A percentile compares a stretch with the other conserved stretches of the same genome.
Conservation (phyloP, 139 green algal genomes). For the Protoeuglena noctilucae region DNA sequence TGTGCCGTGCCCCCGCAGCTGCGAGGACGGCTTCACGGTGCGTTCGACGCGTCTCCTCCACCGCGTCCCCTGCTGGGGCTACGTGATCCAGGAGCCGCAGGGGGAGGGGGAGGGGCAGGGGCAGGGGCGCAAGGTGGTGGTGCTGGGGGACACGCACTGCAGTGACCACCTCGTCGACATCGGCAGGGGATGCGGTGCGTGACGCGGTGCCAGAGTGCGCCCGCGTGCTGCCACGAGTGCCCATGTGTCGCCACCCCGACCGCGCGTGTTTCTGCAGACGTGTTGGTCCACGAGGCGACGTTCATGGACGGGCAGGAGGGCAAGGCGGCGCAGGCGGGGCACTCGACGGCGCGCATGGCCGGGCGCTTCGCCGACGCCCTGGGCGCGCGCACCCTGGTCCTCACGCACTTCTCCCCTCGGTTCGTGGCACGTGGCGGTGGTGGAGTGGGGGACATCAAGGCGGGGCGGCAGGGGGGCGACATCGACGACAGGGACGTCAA, state of each 20-base stretch:
- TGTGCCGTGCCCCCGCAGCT: too few relatives aligned
- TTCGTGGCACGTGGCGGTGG: too few relatives aligned
- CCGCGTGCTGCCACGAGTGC: constrained; percentile 1
- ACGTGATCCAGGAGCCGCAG: constrained; percentile 39
- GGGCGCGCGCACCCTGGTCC: constrained; percentile 49
- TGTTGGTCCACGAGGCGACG: constrained; percentile 85
- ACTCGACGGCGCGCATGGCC: constrained; percentile 77
- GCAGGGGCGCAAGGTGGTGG: constrained; percentile 49
- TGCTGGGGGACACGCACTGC: constrained; percentile 83
- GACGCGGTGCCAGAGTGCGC: neutral
- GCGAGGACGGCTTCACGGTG: constrained; percentile 13
- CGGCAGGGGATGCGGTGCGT: constrained; percentile 17
- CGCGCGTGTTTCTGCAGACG: too few relatives aligned
- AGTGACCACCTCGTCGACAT: constrained; percentile 37
- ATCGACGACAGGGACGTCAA: too few relatives aligned
- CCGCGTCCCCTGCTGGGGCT: constrained; percentile 67
- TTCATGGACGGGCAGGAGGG: constrained; percentile 53
- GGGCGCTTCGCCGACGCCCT: constrained; percentile 62
- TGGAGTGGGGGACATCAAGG: too few relatives aligned
- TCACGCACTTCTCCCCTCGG: constrained; percentile 82
- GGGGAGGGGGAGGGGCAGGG: neutral
- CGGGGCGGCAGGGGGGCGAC: too few relatives aligned
- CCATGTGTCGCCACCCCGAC: too few relatives aligned
- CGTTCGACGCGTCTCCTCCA: constrained; percentile 57
- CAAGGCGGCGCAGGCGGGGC: constrained; percentile 60